Conservation (phyloP, 2,329 filamentous ascomycete genomes). For the Penicillium sp. region DNA sequence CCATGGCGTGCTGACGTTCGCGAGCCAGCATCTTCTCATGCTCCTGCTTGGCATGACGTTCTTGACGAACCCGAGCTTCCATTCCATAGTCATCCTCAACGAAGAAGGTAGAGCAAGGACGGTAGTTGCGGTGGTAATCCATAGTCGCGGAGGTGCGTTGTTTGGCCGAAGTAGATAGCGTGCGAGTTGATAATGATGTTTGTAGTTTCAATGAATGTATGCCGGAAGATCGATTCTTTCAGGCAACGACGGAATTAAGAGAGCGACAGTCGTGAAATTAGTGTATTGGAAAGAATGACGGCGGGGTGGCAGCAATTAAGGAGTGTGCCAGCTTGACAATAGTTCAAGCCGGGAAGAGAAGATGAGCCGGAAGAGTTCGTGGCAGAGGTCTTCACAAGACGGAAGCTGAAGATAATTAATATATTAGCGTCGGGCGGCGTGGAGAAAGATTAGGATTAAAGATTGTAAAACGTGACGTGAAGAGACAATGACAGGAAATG, state of each 20-base stretch:
- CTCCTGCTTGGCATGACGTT: slow-evolving; percentile 63
- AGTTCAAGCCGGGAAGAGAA: slow-evolving; percentile 39
- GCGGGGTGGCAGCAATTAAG: slow-evolving; percentile 58
- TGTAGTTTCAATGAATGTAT: slow-evolving; percentile 41
- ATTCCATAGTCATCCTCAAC: slow-evolving; percentile 62
- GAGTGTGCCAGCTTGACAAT: slow-evolving; percentile 46
- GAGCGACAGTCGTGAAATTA: slow-evolving; percentile 55
- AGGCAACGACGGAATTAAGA: slow-evolving; percentile 48
- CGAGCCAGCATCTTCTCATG: slow-evolving; percentile 76
- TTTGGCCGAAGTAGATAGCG: slow-evolving; percentile 1
- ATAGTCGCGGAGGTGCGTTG: slow-evolving; percentile 45
- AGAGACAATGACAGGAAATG: neutral
- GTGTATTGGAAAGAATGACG: slow-evolving; percentile 52
- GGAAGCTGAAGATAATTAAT: slow-evolving; percentile 35
- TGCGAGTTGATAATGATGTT: slow-evolving; percentile 15
- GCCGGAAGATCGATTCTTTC: slow-evolving; percentile 43
- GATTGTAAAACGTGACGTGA: slow-evolving; percentile 1
- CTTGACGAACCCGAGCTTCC: slow-evolving; percentile 51
- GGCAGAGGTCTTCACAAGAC: slow-evolving; percentile 30
- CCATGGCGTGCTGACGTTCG: slow-evolving; percentile 83
- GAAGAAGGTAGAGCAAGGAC: slow-evolving; percentile 69
- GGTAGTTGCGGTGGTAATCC: slow-evolving; percentile 60
- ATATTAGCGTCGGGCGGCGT: slow-evolving; percentile 31
- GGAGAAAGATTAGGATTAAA: slow-evolving; percentile 14
- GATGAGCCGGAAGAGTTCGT: slow-evolving; percentile 26